These are phyloP conservation scores for Rosa hybrid DNA, from an alignment of 331 rosid species.

Conservation along the genomic window DNA sequence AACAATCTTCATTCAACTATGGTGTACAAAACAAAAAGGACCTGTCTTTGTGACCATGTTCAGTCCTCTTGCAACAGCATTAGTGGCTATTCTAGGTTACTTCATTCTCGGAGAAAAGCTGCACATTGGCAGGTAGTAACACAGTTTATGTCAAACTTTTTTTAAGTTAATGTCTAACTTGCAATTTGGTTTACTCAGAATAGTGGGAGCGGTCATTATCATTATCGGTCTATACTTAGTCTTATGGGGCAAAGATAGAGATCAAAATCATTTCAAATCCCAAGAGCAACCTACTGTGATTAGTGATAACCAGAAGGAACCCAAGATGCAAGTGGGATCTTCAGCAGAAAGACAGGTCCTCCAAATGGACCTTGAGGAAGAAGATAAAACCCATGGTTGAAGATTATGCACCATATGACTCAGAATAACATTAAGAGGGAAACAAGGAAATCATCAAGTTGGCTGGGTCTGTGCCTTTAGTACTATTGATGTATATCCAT, in stretches of 20 bases:
- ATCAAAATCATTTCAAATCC: background rate
- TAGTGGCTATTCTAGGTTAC: slow-evolving; percentile 13
- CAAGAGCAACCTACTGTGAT: background rate
- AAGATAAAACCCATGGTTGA: background rate
- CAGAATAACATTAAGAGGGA: background rate
- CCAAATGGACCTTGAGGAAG: background rate
- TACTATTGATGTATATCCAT: no score
- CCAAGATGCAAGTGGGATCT: background rate
- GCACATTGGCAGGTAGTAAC: slow-evolving; percentile 17
- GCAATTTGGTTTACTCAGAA: slow-evolving; percentile 15
- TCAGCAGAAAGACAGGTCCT: background rate
- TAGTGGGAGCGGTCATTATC: slow-evolving; percentile 15
- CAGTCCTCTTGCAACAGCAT: background rate
- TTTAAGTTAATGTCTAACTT: background rate
- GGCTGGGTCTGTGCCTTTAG: background rate
- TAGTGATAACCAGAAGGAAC: background rate
- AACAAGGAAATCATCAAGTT: background rate
- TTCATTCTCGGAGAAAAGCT: slow-evolving; percentile 17
- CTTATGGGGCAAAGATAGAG: slow-evolving; percentile 22
- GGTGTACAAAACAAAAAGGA: slow-evolving; percentile 19
- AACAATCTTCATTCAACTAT: slow-evolving; percentile 1
- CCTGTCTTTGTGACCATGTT: slow-evolving; percentile 24
- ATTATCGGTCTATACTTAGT: slow-evolving; percentile 16
- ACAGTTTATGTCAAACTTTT: background rate
- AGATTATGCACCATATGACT: background rate